Base-by-base conservation (phyloP, 768 basidiomycete species). In the Tylopilus sp. region DNA sequence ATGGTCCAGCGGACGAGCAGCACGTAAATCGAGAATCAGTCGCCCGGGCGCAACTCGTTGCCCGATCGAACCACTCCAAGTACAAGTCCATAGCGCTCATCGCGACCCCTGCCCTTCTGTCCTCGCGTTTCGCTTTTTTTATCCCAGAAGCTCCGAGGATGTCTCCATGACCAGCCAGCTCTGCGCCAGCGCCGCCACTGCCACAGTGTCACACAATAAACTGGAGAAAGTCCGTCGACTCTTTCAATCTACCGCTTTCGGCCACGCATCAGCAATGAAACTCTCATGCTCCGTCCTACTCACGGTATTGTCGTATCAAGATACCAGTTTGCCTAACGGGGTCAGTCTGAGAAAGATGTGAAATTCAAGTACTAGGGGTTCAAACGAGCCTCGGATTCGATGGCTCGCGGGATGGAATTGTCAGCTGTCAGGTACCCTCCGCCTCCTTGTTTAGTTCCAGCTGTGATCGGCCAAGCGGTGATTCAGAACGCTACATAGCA, bases 211-310 rank as follows among this genome's bases (percentile, higher is more conserved):
- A 41, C 37, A 52, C 45, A 56, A 46, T 46, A 47, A 52, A 36
- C 40, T 38, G 38, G 41, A 30, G 14, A 38, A 51, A 26, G 40
- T 33, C 42, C 48, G 46, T 41, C 45, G n/a, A 29, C 52, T 40
- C 63, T 36, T 65, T 61, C 56, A 59, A 40, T 41, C 57, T 65
- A 31, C 60, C 56, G 25, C 47, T 56, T 65, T 56, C 42, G 62
- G 64, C 28, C 26, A 36, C 45, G 26, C 26, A 21, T 33, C 34
- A 55, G 45, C 17, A 41, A 22, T 33, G 16, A 38, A 43, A 19
- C 33, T 50, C 56, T 47, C 48, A 51, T 59, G 45, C 16, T 48
- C 31, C 45, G 19, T 34, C 49, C 46, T 46, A 34, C 49, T 52
- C 44, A 47, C 46, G 40, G 51, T 44, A 14, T 19, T 33, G 9